phyloP scores from a whole-genome alignment of 768 basidiomycete genomes.

The Boletus vinaceobasis region DNA sequence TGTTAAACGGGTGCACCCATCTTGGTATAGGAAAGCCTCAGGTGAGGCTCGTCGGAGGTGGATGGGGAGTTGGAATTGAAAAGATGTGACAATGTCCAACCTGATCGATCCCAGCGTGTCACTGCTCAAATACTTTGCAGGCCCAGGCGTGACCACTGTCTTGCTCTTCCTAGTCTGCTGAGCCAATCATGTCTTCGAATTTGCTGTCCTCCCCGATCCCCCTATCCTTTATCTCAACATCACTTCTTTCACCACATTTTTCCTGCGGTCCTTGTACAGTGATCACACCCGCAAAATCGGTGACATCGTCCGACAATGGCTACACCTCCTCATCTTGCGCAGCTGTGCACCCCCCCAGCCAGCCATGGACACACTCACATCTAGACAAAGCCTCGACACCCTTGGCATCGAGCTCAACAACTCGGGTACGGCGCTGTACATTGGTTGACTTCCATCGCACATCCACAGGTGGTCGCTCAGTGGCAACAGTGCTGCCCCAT shows the following conservation, averaged over 20 bases:
- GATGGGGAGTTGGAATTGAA: constrained; percentile 75
- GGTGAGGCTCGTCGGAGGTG: constrained; percentile 76
- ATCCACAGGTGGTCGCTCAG: constrained; percentile 23
- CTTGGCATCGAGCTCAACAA: constrained; percentile 28
- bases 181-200: constrained; percentile 21
- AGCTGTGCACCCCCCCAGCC: constrained; percentile 21
- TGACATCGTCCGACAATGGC: constrained; percentile 21
- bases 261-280: constrained; percentile 26
- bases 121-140: constrained; percentile 24
- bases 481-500: constrained; percentile 21
- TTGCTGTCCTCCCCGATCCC: constrained; percentile 19
- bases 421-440: constrained; percentile 15
- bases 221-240: constrained; percentile 24
- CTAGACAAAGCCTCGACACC: constrained; percentile 12
- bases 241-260: constrained; percentile 23
- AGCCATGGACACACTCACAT: constrained; percentile 17
- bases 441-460: constrained; percentile 16
- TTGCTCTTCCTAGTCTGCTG: constrained; percentile 24
- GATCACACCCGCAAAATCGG: constrained; percentile 26
- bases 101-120: constrained; percentile 22
- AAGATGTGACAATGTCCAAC: constrained; percentile 23
- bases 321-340: constrained; percentile 12
- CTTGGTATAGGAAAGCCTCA: constrained; percentile 81
- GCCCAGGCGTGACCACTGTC: constrained; percentile 15
- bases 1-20: constrained; percentile 80